These are phyloP conservation scores for Yamadazyma scolyti DNA, from an alignment of 805 yeast species.

Conservation along the genomic window DNA sequence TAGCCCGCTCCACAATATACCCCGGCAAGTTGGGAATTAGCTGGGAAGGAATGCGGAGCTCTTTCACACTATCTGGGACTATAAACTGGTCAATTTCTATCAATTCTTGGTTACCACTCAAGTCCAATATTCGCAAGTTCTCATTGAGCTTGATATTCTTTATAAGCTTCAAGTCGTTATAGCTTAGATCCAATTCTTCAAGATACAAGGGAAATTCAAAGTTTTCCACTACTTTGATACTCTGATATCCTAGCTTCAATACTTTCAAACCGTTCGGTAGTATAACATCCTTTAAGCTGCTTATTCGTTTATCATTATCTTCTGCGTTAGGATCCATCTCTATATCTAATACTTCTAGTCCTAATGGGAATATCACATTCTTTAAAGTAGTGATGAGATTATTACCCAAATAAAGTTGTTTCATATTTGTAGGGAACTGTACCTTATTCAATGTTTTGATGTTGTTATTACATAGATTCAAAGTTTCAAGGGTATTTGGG, in stretches of 20 bases:
- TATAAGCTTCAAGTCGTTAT: conserved; percentile 36
- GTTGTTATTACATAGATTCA: conserved; percentile 36
- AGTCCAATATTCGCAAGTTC: conserved; percentile 28
- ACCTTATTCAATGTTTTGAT: conserved; percentile 44
- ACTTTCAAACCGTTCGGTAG: conserved; percentile 34
- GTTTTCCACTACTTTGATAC: conserved; percentile 34
- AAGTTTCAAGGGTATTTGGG: conserved; percentile 36
- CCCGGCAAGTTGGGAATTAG: conserved; percentile 33
- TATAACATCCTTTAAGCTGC: conserved; percentile 38
- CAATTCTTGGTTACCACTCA: conserved; percentile 41
- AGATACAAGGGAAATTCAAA: conserved; percentile 35
- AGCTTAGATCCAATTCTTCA: conserved; percentile 28
- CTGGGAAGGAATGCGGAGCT: conserved; percentile 32
- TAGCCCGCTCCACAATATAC: conserved; percentile 37
- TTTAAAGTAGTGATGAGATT: conserved; percentile 42
- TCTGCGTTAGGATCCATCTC: conserved; percentile 40
- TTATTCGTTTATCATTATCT: conserved; percentile 39
- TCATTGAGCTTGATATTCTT: conserved; percentile 36
- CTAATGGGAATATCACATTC: conserved; percentile 37
- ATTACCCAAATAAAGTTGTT: conserved; percentile 37
- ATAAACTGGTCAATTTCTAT: conserved; percentile 32
- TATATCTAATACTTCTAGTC: conserved; percentile 36
- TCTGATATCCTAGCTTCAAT: conserved; percentile 36
- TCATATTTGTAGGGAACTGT: conserved; percentile 31
- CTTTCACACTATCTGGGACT: conserved; percentile 36